Evolutionary conservation across 768 basidiomycete genomes (phyloP).

Genomic region (Tubosaeta brunneosetosa): DNA sequence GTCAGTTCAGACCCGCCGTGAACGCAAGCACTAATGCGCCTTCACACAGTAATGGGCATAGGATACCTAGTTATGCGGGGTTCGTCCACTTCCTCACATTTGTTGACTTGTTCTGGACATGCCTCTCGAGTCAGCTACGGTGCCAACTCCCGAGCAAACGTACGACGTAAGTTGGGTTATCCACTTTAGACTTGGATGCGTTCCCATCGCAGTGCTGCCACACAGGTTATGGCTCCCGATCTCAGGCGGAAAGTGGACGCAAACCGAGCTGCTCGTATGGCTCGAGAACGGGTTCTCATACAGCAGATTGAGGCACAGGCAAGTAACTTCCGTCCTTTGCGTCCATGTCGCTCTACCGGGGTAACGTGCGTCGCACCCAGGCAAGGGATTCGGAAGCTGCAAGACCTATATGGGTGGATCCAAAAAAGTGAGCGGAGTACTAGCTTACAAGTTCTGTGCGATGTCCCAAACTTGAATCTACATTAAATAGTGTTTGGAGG

Average conservation of each 20-base stretch:
- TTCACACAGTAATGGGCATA: conserved; percentile 44
- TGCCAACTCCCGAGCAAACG: conserved; percentile 34
- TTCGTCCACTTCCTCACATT: conserved; percentile 27
- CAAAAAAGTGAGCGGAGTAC: conserved; percentile 13
- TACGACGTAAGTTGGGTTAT: conserved; percentile 27
- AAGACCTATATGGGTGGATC: conserved; percentile 34
- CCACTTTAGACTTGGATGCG: not conserved
- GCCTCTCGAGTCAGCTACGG: conserved; percentile 24
- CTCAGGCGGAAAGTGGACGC: conserved; percentile 60
- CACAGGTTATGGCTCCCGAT: conserved; percentile 61
- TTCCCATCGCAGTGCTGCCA: not conserved
- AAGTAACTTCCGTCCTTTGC: conserved; percentile 18
- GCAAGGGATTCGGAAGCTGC: conserved; percentile 23
- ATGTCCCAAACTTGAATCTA: not conserved
- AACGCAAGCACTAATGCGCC: conserved; percentile 5
- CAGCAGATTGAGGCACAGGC: conserved; percentile 53
- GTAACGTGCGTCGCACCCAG: conserved; percentile 12
- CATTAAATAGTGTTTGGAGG: conserved; percentile 3
- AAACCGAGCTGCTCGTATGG: conserved; percentile 46
- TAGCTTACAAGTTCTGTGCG: not conserved
- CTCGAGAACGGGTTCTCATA: conserved; percentile 51
- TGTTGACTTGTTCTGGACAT: not conserved
- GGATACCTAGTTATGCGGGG: conserved; percentile 62
- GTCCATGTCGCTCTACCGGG: not conserved
- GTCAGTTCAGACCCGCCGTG: conserved; percentile 23